Base-by-base conservation (phyloP, 768 basidiomycete species). In the Boletus rex-veris region DNA sequence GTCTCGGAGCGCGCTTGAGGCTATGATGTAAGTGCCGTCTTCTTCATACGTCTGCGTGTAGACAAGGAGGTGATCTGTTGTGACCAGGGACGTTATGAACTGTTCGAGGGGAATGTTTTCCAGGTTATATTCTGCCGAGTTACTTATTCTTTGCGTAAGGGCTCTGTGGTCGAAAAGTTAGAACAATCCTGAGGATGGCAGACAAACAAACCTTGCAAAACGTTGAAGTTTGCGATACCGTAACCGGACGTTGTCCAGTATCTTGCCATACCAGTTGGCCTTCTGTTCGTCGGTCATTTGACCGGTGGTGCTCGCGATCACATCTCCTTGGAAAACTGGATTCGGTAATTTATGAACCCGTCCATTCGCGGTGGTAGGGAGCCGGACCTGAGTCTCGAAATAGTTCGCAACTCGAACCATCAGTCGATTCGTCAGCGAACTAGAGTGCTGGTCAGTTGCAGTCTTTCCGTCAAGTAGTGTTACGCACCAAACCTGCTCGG, bases 221-320 rank as follows among this genome's bases (percentile, higher is more conserved):
- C 96, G 89, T 62, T 94, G 92, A 14, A 98, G 77, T 69, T 98
- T 98, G 46, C 97, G 82, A 68, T 96, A 94, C 43, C 97, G 82
- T 55, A 96, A 75, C 50, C 90, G 83, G 47, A 97, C 95, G 53
- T 90, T 90, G 55, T 98, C 96, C 19, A 98, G 77, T 54, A 98
- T 87, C 71, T 97, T 98, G 37, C 82, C 79, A 64, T 94, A 98
- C 94, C 96, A 98, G 47, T 76, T 77, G 52, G 88, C 80, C 65
- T 88, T 85, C 69, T 97, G 89, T 54, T 90, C 85, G 38, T 86
- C 83, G 26, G 84, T 81, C 90, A 95, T 92, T 55, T 69, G 67
- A 50, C 71, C 57, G 36, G 58, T 47, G 26, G 74, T 77, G 64
- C 78, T 76, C 35, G 66, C 58, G 11, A 69, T 66, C 35, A 71